Evolutionary conservation across 352 stramenopile genomes (phyloP), one percentile per base, ranked within the genome.

Genomic region (Pythium grandisporangium): DNA sequence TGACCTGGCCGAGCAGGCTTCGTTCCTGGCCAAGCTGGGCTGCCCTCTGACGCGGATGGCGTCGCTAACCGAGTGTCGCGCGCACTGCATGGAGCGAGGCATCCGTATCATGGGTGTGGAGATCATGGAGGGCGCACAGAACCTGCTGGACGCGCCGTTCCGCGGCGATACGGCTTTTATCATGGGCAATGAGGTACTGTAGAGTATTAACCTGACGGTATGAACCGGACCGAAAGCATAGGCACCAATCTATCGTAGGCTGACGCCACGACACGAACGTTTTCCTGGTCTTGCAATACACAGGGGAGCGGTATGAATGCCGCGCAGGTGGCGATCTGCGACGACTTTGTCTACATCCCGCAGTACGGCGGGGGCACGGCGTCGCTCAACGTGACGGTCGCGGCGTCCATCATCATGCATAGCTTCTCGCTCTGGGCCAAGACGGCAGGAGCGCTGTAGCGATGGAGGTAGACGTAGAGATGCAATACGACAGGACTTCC

Each of bases 311-410:
- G 95, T n/a, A 87, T 98, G 65, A 93, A 87, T 49, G 57, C 72
- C 4, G 88, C 86, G 38, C 92, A 98, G 58, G 72, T 97, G 41
- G 66, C 70, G 6, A 79, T 95, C 14, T 98, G 95, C 58, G 84
- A 98, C 61, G 62, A 70, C 22, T 97, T 97, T 59, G 66, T 98
- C 21, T 88, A 95, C 53, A 98, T 98, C 53, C 85, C 85, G 13
- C 95, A 98, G 56, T 97, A 96, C 52, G 91, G 93, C 40, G 71
- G 76, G 24, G 95, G 93, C 45, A 98, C 92, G 4, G 93, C 91
- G 16, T 97, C 85, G 51, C 74, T 98, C 6, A 98, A 98, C 55
- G 95, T 98, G 33, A 96, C 84, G 47, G 91, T 98, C 16, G 92
- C 92, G 6, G 85, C 83, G 12, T 96, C 73, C 25, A 93, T 98